Base-by-base conservation (phyloP, 306 rosid genomes). In the Potentilla sterilis region DNA sequence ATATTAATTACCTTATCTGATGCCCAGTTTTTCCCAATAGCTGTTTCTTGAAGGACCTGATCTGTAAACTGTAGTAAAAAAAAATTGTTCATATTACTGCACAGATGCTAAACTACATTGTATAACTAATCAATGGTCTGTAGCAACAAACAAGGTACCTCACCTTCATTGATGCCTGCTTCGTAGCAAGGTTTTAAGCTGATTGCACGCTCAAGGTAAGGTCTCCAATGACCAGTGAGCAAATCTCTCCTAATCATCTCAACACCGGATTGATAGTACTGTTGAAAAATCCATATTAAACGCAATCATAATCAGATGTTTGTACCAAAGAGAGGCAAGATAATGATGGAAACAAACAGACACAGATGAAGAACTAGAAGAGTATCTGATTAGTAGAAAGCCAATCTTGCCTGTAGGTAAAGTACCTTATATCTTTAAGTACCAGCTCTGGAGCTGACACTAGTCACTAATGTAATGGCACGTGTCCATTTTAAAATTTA, bases 191-290 rank as follows among this genome's bases (percentile, higher is more conserved):
- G 98, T 73, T 87, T 92, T 87, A 95, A 89, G 89, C 92, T 90
- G 77, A 95, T 77, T 73, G 96, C 97, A 81, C 97, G 98, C 76
- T 92, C 93, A 84, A 95, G 96, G 81, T 95, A 95, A 75, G 98
- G 98, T 81, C 86, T 89, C 98, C 98, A 92, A n/a, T 92, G 98
- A 89, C 98, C 98, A 67, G 88, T 89, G 78, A 95, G 93, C 79
- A 95, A 88, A 75, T 95, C 98, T 87, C 98, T 89, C 78, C 98
- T 80, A 77, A 95, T 92, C 98, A 95, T 95, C 87, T 95, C 98
- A 81, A 95, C 97, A 0, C 98, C 98, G n/a, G 92, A 66, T 95
- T 95, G 98, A 85, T 84, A 89, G 75, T 76, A 70, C 97, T 95
- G 82, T 75, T 73, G n/a, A 61, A 68, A 42, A n/a, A n/a, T n/a